A percentile compares a stretch with the other conserved stretches of the same genome.
Evolutionary conservation across 2,329 filamentous ascomycete species (phyloP).

Genomic region (Pseudomassariella vexata): DNA sequence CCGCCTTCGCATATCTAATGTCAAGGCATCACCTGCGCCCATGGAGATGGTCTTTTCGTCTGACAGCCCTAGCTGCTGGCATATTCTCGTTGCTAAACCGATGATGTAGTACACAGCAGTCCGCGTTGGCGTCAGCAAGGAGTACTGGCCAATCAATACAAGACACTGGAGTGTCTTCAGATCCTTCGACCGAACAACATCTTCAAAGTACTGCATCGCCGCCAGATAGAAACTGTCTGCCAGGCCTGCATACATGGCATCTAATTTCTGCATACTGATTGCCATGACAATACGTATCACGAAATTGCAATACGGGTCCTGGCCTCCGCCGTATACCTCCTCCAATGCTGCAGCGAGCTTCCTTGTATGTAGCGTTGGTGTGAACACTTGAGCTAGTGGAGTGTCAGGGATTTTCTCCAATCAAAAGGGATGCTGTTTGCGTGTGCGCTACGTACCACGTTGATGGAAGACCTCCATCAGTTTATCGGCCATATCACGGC

Average conservation of each 20-base stretch:
- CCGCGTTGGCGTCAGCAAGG: constrained; percentile 82
- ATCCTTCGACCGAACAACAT: constrained; percentile 81
- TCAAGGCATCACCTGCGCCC: constrained; percentile 60
- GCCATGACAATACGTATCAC: constrained; percentile 87
- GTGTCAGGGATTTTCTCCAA: constrained; percentile 15
- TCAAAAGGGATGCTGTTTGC: too few relatives aligned
- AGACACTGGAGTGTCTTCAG: constrained; percentile 87
- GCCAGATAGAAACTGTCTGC: constrained; percentile 94
- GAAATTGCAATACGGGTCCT: constrained; percentile 81
- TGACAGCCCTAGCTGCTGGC: constrained; percentile 80
- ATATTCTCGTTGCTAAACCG: constrained; percentile 79
- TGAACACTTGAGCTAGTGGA: constrained; percentile 72
- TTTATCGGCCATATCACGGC: constrained; percentile 65
- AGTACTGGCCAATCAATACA: constrained; percentile 82
- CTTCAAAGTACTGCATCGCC: constrained; percentile 78
- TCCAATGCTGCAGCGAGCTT: constrained; percentile 71
- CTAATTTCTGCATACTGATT: constrained; percentile 89
- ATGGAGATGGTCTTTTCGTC: constrained; percentile 83
- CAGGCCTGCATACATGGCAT: constrained; percentile 82
- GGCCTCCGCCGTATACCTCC: constrained; percentile 70
- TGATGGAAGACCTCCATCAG: constrained; percentile 81
- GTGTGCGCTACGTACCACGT: constrained; percentile 55
- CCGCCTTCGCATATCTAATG: constrained; percentile 83
- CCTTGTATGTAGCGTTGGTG: constrained; percentile 80
- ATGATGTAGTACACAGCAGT: constrained; percentile 92